Evolutionary conservation across 495 filamentous ascomycete species (phyloP), one percentile per base, ranked within the genome.

Genomic region (Aspergillus coremiiformis): DNA sequence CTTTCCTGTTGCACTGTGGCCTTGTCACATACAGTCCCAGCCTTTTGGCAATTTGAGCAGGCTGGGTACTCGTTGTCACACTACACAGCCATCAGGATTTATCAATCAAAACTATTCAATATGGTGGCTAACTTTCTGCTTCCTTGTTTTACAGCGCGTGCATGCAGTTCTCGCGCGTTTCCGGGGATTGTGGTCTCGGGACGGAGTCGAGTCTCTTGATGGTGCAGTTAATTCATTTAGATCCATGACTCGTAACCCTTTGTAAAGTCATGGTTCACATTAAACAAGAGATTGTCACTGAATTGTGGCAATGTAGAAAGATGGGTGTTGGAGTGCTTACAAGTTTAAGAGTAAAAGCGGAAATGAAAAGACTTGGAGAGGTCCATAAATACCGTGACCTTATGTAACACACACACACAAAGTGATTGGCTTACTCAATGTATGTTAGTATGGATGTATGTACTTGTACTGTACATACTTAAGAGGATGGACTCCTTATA

Each of bases 81-180:
- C 71, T 75, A 45, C 9, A 41, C 12, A 41, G 17, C 4, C n/a
- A 19, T 29, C 21, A 41, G 8, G 11, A 20, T 17, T 2, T 44
- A 6, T 21, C 10, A 5, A 32, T 21, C 46, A 24, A n/a, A 21
- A 19, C 1, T 39, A 19, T 15, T 15, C 5, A 37, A 10, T 20
- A 20, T 41, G 17, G 14, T 22, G 26, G 44, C 60, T 60, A 39
- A 68, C 69, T 63, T 66, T 77, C 55, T 80, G 77, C 53, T 80
- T 80, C 50, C 75, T 59, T 9, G 60, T 72, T 58, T 78, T 74
- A 63, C 76, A 80, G 43, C 76, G 67, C 46, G 75, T 72, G 52
- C 77, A 80, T 10, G 73, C 73, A 8, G 74, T 80, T 43, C 77
- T 64, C 6, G 70, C 73, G 26, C 76, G 69, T 62, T 79, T 79